phyloP scores from a whole-genome alignment of 805 yeast species.

The Hanseniaspora jakobsenii region DNA sequence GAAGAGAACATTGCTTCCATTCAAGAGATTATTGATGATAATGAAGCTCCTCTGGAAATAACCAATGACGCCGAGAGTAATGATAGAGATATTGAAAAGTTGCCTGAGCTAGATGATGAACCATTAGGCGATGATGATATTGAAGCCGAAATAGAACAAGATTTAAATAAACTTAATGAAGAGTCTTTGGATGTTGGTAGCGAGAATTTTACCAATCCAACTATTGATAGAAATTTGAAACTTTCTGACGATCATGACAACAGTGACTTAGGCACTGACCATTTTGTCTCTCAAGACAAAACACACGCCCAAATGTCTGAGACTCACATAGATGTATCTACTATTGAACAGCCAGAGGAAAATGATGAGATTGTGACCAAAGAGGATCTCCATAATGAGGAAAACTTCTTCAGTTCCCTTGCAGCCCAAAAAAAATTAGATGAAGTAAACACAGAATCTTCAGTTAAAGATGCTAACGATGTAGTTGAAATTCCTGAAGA shows the following conservation, averaged over 20 bases:
- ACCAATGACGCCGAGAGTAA: neutral
- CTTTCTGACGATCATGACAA: too few species aligned
- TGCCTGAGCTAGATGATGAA: neutral
- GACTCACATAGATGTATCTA: neutral
- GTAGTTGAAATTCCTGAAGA: neutral
- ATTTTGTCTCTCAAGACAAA: neutral
- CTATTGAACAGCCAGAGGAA: neutral
- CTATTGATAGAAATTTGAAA: too few species aligned
- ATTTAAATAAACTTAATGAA: neutral
- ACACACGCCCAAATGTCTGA: neutral
- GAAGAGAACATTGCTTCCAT: neutral
- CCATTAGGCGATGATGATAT: neutral
- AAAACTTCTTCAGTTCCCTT: slow-evolving; percentile 27
- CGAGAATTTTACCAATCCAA: too few species aligned
- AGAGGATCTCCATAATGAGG: neutral
- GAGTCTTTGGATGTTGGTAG: neutral
- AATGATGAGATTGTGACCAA: neutral
- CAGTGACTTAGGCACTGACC: too few species aligned
- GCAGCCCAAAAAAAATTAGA: too few species aligned
- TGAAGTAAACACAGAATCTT: too few species aligned
- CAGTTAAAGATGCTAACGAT: neutral
- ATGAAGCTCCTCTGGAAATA: neutral
- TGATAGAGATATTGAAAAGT: too few species aligned
- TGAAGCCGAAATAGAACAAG: neutral
- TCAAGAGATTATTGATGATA: neutral